Evolutionary conservation across 805 yeast species (phyloP), one percentile per base, ranked within the genome.

Genomic region (Candida arabinofermentans): DNA sequence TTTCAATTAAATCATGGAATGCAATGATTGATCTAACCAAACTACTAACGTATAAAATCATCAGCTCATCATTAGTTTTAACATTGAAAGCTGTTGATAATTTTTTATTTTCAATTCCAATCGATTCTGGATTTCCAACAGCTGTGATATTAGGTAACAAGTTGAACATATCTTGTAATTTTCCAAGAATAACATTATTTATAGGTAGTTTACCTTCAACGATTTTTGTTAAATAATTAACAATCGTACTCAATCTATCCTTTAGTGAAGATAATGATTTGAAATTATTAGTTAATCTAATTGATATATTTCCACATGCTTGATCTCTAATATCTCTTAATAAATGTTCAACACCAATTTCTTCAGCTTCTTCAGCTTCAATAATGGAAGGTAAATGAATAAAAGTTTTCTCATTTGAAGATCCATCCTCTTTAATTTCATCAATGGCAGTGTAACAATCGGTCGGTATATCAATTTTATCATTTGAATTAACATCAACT

Each of bases 331-430:
- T 88, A 58, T 93, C 99, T 58, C 98, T 81, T 46, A 93, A 67
- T 46, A 93, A 67, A 62, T 93, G 99, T 64, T 93, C 99, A 12
- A 93, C 99, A 48, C 99, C 99, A 53, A 93, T 93, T 66, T 93
- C 99, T 66, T 93, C 99, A 8, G 99, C 99, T 62, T 93, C 99
- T 61, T 93, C 99, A 3, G 99, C 99, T 61, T 86, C 91, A 49
- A 95, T 88, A 23, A 78, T 72, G 12, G 96, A 86, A 9, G 98
- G 96, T 24, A 91, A 80, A 64, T 93, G 99, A 36, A 86, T 78
- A 67, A 93, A 93, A 3, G 97, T 89, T 66, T 84, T 83, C 59
- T 88, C 96, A 8, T 96, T 86, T 4, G 90, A 79, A 1, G 96
- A 79, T 17, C 99, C 99, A 64, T 93, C 98, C 56, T 89, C 95